Percentiles rank a stretch among this genome's conserved stretches.
phyloP scores from a whole-genome alignment of 306 rosid genomes.

The Rosa lucieae region DNA sequence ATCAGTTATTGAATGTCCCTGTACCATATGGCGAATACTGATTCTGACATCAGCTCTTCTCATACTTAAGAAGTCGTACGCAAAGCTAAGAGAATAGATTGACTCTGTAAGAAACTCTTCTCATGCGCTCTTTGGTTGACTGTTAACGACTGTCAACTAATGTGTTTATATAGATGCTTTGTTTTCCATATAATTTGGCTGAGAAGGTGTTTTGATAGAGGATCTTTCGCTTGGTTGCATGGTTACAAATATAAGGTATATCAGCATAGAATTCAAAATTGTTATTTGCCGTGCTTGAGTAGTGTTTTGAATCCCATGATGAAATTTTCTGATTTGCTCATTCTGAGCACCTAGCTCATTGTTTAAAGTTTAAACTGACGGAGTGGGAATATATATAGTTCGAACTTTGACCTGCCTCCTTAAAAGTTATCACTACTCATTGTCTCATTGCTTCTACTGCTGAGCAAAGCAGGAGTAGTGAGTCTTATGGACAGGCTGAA shows the following conservation, averaged over 20 bases:
- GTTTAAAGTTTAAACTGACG: too few relatives aligned
- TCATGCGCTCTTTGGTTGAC: background rate
- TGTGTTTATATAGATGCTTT: background rate
- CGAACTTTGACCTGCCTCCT: background rate
- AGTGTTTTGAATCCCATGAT: background rate
- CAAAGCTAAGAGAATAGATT: background rate
- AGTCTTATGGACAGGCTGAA: background rate
- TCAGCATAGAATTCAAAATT: background rate
- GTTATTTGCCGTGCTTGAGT: background rate
- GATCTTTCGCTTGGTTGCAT: background rate
- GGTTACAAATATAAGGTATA: background rate
- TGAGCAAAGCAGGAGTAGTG: background rate
- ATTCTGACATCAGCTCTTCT: slow-evolving; percentile 8
- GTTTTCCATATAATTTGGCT: background rate
- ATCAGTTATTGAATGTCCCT: background rate
- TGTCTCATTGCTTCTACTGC: background rate
- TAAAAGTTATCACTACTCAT: too few relatives aligned
- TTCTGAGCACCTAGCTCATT: background rate
- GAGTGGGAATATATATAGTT: background rate
- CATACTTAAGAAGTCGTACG: slow-evolving; percentile 3
- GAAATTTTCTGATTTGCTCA: background rate
- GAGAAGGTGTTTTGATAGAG: background rate
- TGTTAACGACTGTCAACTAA: background rate
- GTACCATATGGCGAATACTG: background rate
- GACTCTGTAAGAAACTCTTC: background rate